phyloP scores from a whole-genome alignment of 768 basidiomycete species.

The Leccinum aurantiacum region DNA sequence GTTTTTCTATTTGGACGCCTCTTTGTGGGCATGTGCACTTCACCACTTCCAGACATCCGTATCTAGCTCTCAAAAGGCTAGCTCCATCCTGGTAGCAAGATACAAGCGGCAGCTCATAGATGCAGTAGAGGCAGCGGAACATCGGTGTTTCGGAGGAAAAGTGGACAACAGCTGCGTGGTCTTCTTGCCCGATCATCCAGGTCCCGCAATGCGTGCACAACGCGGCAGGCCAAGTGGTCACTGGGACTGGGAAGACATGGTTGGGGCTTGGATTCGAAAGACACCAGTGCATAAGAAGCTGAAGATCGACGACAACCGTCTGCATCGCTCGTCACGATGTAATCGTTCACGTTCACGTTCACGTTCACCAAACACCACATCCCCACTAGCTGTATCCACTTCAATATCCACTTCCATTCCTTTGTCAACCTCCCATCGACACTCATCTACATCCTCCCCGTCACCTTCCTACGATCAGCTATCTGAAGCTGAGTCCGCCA shows the following conservation, averaged over 20 bases:
- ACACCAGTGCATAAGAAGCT: slow-evolving; percentile 33
- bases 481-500: slow-evolving; percentile 15
- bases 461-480: slow-evolving; percentile 10
- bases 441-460: slow-evolving; percentile 9
- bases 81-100: slow-evolving; percentile 27
- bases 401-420: slow-evolving; percentile 1
- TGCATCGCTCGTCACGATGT: slow-evolving; percentile 1
- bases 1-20: slow-evolving; percentile 46
- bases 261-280: slow-evolving; percentile 45
- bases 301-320: slow-evolving; percentile 10
- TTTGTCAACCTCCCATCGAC: slow-evolving; percentile 1
- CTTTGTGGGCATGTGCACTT: slow-evolving; percentile 53
- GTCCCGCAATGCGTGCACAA: slow-evolving; percentile 6
- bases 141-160: slow-evolving; percentile 41
- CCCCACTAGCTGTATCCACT: neutral
- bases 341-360: neutral
- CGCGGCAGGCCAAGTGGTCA: slow-evolving; percentile 27
- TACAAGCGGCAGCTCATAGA: slow-evolving; percentile 45
- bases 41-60: slow-evolving; percentile 42
- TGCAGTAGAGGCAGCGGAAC: slow-evolving; percentile 52
- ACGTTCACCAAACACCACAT: neutral
- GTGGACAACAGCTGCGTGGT: slow-evolving; percentile 17
- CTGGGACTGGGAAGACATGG: slow-evolving; percentile 51
- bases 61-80: slow-evolving; percentile 21
- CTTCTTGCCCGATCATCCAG: slow-evolving; percentile 7